Evolutionary conservation across 2,329 filamentous ascomycete genomes (phyloP), one percentile per base, ranked within the genome.

Genomic region (Fusarium tanahbumbuense): DNA sequence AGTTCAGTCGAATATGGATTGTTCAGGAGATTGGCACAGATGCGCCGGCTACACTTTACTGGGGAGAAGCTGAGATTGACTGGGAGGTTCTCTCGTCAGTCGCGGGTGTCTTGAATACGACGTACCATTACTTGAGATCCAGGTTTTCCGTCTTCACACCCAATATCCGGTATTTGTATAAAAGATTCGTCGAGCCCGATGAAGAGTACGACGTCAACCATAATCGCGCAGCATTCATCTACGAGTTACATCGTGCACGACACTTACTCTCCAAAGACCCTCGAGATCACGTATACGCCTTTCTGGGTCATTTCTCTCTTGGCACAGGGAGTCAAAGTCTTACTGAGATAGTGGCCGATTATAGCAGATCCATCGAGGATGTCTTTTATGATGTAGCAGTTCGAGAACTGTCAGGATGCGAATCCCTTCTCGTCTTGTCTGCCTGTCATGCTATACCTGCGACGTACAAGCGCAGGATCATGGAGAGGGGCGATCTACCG

Each of bases 1-100:
- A 80, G 79, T 81, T 81, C 37, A 74, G 76, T 28, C 76, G 79
- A 13, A 75, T 79, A 41, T 81, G 79, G 79, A 79, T 81, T 30
- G 78, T 78, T 23, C 79, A 81, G 37, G 79, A 81, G 23, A 80
- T 81, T 25, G 79, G 79, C 42, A 81, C 79, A 4, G 37, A 48
- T 5, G 71, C 79, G 3, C 70, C 78, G 0, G 78, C 79, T 1
- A 78, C 75, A 3, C 74, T 81, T 1, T 78, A 76, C 68, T 81
- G 79, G 79, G 79, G 79, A 16, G 64, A 77, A 5, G 68, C 70
- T 3, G 68, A 77, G 27, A 67, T 81, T 8, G 75, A 78, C 54
- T 81, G 79, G 79, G 72, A 77, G 18, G 63, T 61, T 18, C 72
- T 79, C 20, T 80, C 77, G 7, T 62, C 42, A 20, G 79, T 79